Conservation (phyloP, 2,329 filamentous ascomycete genomes). For the Magnaporthales sp. region DNA sequence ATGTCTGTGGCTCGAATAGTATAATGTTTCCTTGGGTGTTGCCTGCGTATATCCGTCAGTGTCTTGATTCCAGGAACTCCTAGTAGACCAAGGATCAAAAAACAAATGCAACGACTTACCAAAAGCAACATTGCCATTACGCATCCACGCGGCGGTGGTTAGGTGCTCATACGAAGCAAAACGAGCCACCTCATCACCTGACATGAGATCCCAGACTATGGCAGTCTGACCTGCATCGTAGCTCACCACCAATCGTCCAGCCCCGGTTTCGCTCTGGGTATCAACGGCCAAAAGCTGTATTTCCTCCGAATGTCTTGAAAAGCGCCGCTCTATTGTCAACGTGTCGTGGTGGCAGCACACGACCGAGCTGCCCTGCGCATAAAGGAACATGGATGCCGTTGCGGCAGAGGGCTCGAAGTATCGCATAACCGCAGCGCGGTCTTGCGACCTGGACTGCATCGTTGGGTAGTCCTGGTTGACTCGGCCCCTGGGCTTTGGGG, state of each 20-base stretch:
- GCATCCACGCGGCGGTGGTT: slow-evolving; percentile 86
- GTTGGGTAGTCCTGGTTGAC: slow-evolving; percentile 38
- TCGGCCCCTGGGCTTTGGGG: slow-evolving; percentile 34
- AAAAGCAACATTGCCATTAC: slow-evolving; percentile 93
- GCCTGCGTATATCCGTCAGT: slow-evolving; percentile 41
- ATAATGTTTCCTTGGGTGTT: slow-evolving; percentile 91
- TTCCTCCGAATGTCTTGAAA: slow-evolving; percentile 75
- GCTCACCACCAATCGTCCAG: slow-evolving; percentile 80
- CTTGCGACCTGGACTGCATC: slow-evolving; percentile 31
- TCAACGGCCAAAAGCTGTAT: slow-evolving; percentile 81
- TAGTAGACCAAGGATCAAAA: background rate
- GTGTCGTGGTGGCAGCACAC: slow-evolving; percentile 90
- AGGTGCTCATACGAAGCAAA: slow-evolving; percentile 88
- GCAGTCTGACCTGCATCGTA: slow-evolving; percentile 87
- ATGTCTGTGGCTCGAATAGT: slow-evolving; percentile 85
- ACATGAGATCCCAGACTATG: slow-evolving; percentile 94
- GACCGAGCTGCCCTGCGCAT: slow-evolving; percentile 72
- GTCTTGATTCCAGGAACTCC: background rate
- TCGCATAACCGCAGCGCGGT: slow-evolving; percentile 30
- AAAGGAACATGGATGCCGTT: slow-evolving; percentile 84
- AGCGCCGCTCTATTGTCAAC: slow-evolving; percentile 77
- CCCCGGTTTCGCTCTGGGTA: slow-evolving; percentile 79
- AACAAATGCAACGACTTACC: slow-evolving; percentile 55
- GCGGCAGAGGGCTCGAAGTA: slow-evolving; percentile 83
- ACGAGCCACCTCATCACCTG: slow-evolving; percentile 81